Evolutionary conservation across 441 rosid species (phyloP).

Genomic region (Lepidium campestre): DNA sequence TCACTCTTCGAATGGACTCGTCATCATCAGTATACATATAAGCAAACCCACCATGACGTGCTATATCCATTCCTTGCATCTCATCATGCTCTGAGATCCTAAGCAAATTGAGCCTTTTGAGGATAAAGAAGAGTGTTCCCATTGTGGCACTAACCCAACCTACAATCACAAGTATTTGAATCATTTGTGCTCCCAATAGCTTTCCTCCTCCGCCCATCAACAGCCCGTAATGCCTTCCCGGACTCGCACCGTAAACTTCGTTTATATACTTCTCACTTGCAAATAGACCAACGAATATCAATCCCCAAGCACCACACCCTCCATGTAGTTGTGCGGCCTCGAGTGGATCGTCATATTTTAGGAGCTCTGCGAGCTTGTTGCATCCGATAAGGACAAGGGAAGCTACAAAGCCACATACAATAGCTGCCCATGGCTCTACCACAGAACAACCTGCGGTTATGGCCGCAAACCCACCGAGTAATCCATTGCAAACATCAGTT

Average conservation of each 20-base stretch:
- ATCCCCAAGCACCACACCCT: conserved; percentile 89
- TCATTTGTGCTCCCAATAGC: conserved; percentile 66
- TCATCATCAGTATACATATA: conserved; percentile 65
- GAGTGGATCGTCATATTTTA: conserved; percentile 60
- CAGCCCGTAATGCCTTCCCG: conserved; percentile 47
- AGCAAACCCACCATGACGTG: conserved; percentile 79
- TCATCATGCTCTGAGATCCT: conserved; percentile 75
- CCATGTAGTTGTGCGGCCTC: conserved; percentile 89
- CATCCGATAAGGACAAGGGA: conserved; percentile 58
- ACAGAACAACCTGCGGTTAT: conserved; percentile 78
- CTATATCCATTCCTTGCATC: conserved; percentile 77
- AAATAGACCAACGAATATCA: conserved; percentile 69
- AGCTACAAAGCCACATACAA: conserved; percentile 70
- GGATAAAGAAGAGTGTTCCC: conserved; percentile 64
- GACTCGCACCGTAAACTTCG: conserved; percentile 41
- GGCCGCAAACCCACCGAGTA: conserved; percentile 86
- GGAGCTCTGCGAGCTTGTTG: conserved; percentile 57
- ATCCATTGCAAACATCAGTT: conserved; percentile 76
- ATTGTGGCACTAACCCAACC: conserved; percentile 90
- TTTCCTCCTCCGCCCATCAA: conserved; percentile 86
- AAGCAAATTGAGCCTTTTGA: conserved; percentile 45
- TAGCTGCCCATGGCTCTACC: conserved; percentile 87
- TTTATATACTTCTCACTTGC: conserved; percentile 52
- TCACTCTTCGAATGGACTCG: conserved; percentile 28
- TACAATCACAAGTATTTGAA: conserved; percentile 56